Conservation (phyloP, 1,284 basidiomycete genomes). For the Schizophyllum commune region DNA sequence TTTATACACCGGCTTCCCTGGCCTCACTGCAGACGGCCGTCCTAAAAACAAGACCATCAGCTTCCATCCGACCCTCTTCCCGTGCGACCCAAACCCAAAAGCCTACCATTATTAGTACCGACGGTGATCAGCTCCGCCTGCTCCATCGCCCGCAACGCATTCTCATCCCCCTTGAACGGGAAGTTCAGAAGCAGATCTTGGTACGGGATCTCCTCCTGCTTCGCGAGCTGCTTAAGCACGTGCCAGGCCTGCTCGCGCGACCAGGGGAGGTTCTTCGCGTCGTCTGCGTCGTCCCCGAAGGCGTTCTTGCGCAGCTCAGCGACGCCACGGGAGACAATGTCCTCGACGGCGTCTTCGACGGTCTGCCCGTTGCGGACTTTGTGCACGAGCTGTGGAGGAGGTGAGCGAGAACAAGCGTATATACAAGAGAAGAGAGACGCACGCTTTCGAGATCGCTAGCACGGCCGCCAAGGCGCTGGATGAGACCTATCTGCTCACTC, state of each 20-base stretch:
- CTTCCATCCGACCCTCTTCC: not conserved
- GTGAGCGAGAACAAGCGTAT: constrained; percentile 1
- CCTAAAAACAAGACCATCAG: constrained; percentile 36
- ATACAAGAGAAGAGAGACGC: constrained; percentile 18
- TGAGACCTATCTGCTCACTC: constrained; percentile 42
- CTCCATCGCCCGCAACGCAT: constrained; percentile 78
- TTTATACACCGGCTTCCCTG: constrained; percentile 86
- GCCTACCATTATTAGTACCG: constrained; percentile 59
- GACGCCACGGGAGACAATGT: constrained; percentile 76
- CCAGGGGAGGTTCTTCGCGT: constrained; percentile 82
- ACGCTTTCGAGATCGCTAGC: constrained; percentile 82
- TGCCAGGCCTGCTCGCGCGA: constrained; percentile 84
- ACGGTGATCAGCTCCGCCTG: constrained; percentile 86
- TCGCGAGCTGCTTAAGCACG: constrained; percentile 70
- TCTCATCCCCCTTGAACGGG: constrained; percentile 90
- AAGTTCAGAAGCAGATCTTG: constrained; percentile 77
- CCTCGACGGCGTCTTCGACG: constrained; percentile 80
- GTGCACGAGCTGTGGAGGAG: constrained; percentile 59
- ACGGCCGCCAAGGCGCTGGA: constrained; percentile 79
- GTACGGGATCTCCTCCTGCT: constrained; percentile 71
- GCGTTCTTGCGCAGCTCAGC: constrained; percentile 85
- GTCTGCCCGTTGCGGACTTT: constrained; percentile 73
- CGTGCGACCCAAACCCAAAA: not conserved
- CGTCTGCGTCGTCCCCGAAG: constrained; percentile 88
- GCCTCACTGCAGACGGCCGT: constrained; percentile 77